A percentile compares a stretch with the other conserved stretches of the same genome.
Evolutionary conservation across 257 asterid species (phyloP).

Genomic region (Solanum sejunctum): DNA sequence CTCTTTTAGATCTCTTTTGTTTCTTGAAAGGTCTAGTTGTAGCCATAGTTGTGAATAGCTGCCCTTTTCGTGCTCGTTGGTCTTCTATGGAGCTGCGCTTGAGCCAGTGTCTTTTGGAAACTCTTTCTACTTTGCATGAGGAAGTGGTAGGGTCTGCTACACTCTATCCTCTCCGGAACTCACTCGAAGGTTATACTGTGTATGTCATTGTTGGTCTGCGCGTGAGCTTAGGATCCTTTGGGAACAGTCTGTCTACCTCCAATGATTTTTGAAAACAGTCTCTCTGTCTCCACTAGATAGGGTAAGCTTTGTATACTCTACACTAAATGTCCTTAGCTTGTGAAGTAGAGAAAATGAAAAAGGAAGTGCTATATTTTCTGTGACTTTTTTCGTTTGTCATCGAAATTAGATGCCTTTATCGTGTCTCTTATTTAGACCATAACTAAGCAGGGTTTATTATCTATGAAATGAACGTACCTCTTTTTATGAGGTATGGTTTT

Average conservation of each 20-base stretch:
- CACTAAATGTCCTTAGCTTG: background rate
- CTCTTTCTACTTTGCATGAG: background rate
- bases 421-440: background rate
- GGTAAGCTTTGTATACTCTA: too few relatives aligned
- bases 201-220: too few relatives aligned
- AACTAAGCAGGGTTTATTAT: background rate
- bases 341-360: background rate
- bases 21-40: background rate
- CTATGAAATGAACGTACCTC: background rate
- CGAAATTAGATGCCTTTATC: background rate
- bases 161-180: too few relatives aligned
- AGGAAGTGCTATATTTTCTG: background rate
- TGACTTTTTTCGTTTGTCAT: background rate
- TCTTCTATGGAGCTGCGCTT: background rate
- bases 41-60: background rate
- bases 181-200: too few relatives aligned
- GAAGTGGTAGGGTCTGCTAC: background rate
- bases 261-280: too few relatives aligned
- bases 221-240: too few relatives aligned
- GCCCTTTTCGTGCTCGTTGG: background rate
- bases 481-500: too few relatives aligned
- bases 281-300: too few relatives aligned
- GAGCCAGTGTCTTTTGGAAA: background rate
- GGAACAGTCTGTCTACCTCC: too few relatives aligned
- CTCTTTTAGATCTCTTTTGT: background rate